Evolutionary conservation across 129 eudicot species (phyloP).

Genomic region (Pulicaria dysenterica): DNA sequence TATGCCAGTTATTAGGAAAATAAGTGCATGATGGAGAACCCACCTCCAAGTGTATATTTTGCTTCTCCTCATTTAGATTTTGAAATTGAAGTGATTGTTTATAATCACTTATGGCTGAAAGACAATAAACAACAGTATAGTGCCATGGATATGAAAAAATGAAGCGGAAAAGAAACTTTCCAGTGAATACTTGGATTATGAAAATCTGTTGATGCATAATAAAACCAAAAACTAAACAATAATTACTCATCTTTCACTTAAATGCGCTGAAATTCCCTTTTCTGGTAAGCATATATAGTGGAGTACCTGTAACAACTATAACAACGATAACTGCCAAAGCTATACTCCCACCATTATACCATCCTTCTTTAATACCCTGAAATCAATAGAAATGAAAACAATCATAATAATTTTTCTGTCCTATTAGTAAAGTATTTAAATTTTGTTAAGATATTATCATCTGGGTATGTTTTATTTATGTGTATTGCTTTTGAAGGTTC

Average conservation of each 20-base stretch:
- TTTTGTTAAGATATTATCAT: background rate
- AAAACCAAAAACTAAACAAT: background rate
- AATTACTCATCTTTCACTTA: background rate
- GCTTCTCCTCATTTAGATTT: constrained; percentile 86
- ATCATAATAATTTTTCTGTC: no score
- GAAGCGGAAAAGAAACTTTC: constrained; percentile 2
- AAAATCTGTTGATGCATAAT: constrained; percentile 1
- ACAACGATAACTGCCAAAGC: constrained; percentile 85
- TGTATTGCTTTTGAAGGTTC: background rate
- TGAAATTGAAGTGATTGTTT: constrained; percentile 92
- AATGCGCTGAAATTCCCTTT: background rate
- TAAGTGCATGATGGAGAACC: constrained; percentile 13
- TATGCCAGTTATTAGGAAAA: constrained; percentile 18
- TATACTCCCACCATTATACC: constrained; percentile 99
- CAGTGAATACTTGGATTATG: background rate
- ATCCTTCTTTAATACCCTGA: constrained; percentile 91
- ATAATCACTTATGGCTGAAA: constrained; percentile 88
- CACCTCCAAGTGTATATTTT: constrained; percentile 92
- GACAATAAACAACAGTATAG: constrained; percentile 12
- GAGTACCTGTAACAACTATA: constrained; percentile 87
- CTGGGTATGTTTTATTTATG: background rate
- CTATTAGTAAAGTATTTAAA: background rate
- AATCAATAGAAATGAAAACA: background rate
- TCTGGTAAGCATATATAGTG: background rate
- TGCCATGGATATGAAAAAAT: constrained; percentile 10